Conservation (phyloP, 441 rosid genomes). For the Geranium incanum region DNA sequence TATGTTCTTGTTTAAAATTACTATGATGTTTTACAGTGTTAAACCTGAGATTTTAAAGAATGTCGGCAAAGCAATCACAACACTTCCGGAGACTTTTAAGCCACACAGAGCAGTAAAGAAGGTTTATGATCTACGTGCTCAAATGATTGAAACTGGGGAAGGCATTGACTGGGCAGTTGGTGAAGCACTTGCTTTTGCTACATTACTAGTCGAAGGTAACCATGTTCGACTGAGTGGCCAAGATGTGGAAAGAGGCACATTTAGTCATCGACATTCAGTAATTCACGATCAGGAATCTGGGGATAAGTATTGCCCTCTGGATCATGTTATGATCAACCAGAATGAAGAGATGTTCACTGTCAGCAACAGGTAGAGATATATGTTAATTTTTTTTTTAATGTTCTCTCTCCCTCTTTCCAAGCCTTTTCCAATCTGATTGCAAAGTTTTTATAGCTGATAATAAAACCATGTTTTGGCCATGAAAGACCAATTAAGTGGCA, state of each 20-base stretch:
- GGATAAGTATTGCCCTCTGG: conserved; percentile 81
- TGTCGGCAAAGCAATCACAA: conserved; percentile 81
- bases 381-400: background rate
- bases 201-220: conserved; percentile 22
- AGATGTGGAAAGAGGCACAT: conserved; percentile 98
- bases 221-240: conserved; percentile 47
- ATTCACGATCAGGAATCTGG: conserved; percentile 93
- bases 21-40: conserved; percentile 47
- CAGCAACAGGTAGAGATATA: conserved; percentile 71
- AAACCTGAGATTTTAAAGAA: conserved; percentile 90
- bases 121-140: conserved; percentile 24
- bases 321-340: conserved; percentile 74
- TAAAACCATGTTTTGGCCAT: no score
- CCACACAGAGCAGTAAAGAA: conserved; percentile 33
- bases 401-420: no score
- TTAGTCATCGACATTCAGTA: conserved; percentile 87
- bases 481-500: no score
- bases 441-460: no score
- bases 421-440: no score
- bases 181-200: conserved; percentile 27
- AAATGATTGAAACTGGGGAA: conserved; percentile 25
- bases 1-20: conserved; percentile 10
- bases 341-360: conserved; percentile 95
- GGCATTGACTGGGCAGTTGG: conserved; percentile 25
- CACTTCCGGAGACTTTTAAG: conserved; percentile 71